These are phyloP conservation scores for Suillus placidus DNA, from an alignment of 768 basidiomycete species.

Conservation along the genomic window DNA sequence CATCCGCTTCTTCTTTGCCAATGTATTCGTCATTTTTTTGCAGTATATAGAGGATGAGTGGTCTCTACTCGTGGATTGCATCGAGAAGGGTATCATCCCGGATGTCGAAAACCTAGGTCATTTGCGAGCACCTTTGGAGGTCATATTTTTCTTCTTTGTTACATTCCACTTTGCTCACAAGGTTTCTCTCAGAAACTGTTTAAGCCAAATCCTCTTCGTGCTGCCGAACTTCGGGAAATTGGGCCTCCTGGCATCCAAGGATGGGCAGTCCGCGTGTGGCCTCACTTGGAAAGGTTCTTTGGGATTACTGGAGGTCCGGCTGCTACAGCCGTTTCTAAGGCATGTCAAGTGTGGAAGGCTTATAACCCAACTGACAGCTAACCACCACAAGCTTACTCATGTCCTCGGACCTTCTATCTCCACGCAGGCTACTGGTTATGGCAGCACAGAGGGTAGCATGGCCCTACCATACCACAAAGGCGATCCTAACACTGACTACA, in stretches of 20 bases:
- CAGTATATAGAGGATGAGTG: conserved; percentile 14
- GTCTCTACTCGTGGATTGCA: conserved; percentile 7
- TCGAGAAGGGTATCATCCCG: conserved; percentile 13
- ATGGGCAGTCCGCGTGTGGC: conserved; percentile 13
- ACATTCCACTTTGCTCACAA: background rate
- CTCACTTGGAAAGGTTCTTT: conserved; percentile 4
- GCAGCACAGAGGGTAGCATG: conserved; percentile 2
- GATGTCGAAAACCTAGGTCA: conserved; percentile 8
- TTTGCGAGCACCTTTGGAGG: conserved; percentile 10
- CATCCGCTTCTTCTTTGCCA: conserved; percentile 6
- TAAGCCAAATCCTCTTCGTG: conserved; percentile 12
- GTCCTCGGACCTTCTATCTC: conserved; percentile 11
- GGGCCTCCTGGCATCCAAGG: conserved; percentile 1
- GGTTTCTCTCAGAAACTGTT: conserved; percentile 5
- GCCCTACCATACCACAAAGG: conserved; percentile 7
- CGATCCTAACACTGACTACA: background rate
- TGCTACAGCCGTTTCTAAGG: conserved; percentile 11
- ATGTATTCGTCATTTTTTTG: conserved; percentile 9
- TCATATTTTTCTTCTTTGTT: background rate
- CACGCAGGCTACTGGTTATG: conserved; percentile 6
- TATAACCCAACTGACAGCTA: background rate
- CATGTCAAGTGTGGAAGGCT: background rate
- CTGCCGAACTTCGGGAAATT: conserved; percentile 8
- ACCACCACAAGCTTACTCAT: conserved; percentile 5
- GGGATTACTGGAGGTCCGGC: conserved; percentile 9